Base-by-base conservation (phyloP, 345 rosid species). In the Kandelia obovata region DNA sequence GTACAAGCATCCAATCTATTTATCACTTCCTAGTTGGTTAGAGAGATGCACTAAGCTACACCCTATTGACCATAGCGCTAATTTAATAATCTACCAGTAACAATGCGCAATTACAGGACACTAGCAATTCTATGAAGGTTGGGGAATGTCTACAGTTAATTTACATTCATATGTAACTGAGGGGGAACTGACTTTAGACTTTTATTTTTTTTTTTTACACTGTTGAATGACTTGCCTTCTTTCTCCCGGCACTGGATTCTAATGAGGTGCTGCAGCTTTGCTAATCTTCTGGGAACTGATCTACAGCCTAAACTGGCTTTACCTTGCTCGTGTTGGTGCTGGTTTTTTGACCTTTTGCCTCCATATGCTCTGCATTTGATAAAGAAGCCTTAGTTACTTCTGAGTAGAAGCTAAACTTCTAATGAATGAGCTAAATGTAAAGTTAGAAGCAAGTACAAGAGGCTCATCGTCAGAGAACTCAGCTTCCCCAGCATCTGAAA, bases 391-490 rank as follows among this genome's bases (percentile, higher is more conserved):
- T 39, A 35, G 63, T 56, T 25, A 66, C 28, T 53, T 21, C 8
- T 1, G 6, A 56, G 6, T 51, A 57, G 16, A 61, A 21, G 30
- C 35, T 23, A 25, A 53, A 46, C 43, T 30, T 32, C 21, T 46
- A 32, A 73, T 39, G 28, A 25, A 62, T 21, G 43, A 66, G 56
- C 46, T 49, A 70, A 65, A 70, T 21, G 72, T 26, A 65, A 67
- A 19, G 77, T 19, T 32, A 39, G 65, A 66, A 58, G 71, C 52
- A 72, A 16, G 75, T 94, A 95, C 99, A 73, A 95, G 96, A 67
- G 97, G 93, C 84, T 92, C 99, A 70, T 90, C 88, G 51, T 95
- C 99, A 2, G 96, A 87, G 66, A 81, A 61, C 77, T 88, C 93
- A 32, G 83, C 75, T 74, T 77, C 85, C 61, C 66, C 85, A 15